phyloP scores from a whole-genome alignment of 1,284 basidiomycete species.

The Leccinum solheimii region DNA sequence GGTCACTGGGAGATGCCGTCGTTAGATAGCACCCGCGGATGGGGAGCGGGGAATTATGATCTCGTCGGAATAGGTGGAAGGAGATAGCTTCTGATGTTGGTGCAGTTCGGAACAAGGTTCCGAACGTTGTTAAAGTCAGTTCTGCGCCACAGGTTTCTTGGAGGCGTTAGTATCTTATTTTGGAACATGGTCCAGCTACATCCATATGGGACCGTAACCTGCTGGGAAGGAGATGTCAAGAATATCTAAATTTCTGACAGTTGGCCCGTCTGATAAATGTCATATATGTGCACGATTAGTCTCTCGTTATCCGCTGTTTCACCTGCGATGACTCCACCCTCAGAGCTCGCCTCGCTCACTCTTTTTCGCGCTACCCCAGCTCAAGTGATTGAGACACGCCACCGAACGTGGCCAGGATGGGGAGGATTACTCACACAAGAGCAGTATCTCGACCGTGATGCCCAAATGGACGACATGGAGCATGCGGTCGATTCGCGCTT shows the following conservation, averaged over 20 bases:
- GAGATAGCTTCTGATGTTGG: neutral
- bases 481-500: conserved; percentile 39
- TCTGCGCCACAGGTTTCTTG: neutral
- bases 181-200: neutral
- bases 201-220: neutral
- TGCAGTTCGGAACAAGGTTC: neutral
- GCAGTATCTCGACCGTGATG: conserved; percentile 38
- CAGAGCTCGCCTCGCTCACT: conserved; percentile 21
- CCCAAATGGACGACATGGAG: conserved; percentile 36
- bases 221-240: conserved; percentile 1
- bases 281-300: neutral
- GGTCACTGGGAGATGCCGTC: neutral
- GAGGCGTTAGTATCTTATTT: neutral
- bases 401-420: conserved; percentile 38
- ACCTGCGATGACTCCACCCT: conserved; percentile 4
- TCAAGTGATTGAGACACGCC: conserved; percentile 29
- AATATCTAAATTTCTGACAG: neutral
- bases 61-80: neutral
- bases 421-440: conserved; percentile 35
- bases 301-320: neutral
- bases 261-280: neutral
- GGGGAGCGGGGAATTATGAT: neutral
- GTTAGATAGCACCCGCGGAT: no score
- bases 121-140: neutral
- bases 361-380: conserved; percentile 25